Percentiles rank a stretch among this genome's conserved stretches.
Conservation (phyloP, 225 moss, liverwort and hornwort genomes). For the Bryoerythrophyllum caledonicum region DNA sequence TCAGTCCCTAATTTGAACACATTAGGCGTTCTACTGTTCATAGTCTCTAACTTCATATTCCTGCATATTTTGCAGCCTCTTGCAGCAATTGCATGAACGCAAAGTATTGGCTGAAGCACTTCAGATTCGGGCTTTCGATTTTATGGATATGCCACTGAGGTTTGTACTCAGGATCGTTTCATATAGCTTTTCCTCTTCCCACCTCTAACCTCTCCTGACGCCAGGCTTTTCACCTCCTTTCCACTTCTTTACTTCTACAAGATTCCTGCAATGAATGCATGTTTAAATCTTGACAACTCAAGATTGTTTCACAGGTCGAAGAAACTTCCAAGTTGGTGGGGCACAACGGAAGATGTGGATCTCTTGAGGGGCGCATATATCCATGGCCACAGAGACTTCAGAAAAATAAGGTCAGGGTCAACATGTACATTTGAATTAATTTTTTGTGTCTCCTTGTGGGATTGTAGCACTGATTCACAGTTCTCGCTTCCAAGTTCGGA, state of each 20-base stretch:
- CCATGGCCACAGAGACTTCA: constrained; percentile 72
- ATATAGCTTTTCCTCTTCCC: background rate
- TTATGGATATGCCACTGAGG: constrained; percentile 30
- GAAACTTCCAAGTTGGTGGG: constrained; percentile 83
- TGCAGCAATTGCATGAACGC: constrained; percentile 40
- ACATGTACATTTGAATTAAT: background rate
- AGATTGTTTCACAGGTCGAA: constrained; percentile 50
- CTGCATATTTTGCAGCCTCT: constrained; percentile 27
- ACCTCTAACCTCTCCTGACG: no score
- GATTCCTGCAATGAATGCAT: background rate
- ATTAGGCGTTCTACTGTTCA: background rate
- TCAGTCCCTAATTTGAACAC: background rate
- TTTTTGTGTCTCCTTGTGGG: no score
- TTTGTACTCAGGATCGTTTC: constrained; percentile 28
- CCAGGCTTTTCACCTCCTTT: no score
- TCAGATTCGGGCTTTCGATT: constrained; percentile 29
- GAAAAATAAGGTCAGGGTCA: constrained; percentile 60
- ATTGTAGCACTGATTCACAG: no score
- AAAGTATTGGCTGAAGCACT: constrained; percentile 36
- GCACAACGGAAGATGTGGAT: constrained; percentile 68
- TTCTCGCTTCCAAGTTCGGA: background rate
- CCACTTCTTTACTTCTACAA: background rate
- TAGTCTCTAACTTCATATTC: constrained; percentile 8
- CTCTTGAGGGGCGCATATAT: constrained; percentile 63
- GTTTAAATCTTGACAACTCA: background rate